Conservation (phyloP, 2,329 filamentous ascomycete genomes). For the Ilyonectria robusta region DNA sequence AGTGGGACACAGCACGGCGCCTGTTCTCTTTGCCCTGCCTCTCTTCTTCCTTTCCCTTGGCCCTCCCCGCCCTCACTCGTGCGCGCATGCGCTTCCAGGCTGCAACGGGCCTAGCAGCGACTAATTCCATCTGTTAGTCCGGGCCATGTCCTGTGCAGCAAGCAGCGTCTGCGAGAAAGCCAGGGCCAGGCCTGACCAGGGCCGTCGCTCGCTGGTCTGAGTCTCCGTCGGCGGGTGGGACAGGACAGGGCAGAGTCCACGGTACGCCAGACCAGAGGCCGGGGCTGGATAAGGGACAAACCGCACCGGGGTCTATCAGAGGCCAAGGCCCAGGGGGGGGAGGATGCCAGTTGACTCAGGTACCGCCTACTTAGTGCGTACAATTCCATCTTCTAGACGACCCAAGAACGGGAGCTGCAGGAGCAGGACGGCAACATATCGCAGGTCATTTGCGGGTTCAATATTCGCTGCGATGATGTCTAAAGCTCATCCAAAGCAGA, state of each 20-base stretch:
- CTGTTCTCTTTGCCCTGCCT: conserved; percentile 3
- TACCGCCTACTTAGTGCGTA: neutral
- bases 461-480: neutral
- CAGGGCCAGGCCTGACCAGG: neutral
- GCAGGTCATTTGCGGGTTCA: neutral
- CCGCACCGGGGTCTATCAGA: conserved; percentile 10
- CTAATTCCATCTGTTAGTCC: neutral
- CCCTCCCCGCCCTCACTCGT: conserved; percentile 8
- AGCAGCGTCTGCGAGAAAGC: neutral
- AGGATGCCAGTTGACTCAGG: conserved; percentile 6
- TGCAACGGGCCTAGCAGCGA: neutral
- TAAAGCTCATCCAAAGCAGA: neutral
- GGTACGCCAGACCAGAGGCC: neutral
- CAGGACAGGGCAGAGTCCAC: neutral
- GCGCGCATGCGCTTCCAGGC: neutral
- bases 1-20: conserved; percentile 6
- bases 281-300: conserved; percentile 6
- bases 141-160: neutral
- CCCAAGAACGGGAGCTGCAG: neutral
- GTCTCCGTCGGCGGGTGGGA: neutral
- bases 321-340: conserved; percentile 9
- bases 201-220: neutral
- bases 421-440: neutral
- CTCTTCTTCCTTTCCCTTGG: too few relatives aligned
- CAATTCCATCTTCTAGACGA: too few relatives aligned